Percentiles rank a stretch among this genome's conserved stretches.
phyloP scores from a whole-genome alignment of 1,284 basidiomycete species.

The Ganoderma leucocontextum region DNA sequence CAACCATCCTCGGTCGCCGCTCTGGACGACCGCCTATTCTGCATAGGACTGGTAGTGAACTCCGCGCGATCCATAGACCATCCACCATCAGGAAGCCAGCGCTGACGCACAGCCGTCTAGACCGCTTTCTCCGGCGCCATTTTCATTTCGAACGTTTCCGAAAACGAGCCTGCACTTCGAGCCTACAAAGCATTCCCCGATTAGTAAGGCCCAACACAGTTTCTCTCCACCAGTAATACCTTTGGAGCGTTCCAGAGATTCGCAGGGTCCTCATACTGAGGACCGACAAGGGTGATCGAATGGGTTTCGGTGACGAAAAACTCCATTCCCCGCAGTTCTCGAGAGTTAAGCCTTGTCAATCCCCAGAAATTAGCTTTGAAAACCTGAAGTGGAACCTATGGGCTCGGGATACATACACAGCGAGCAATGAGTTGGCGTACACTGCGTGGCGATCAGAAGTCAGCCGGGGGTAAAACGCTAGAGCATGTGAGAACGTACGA shows the following conservation, averaged over 20 bases:
- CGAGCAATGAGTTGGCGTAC: constrained; percentile 9
- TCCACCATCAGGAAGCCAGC: neutral
- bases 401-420: neutral
- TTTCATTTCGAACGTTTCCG: neutral
- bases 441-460: neutral
- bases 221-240: neutral
- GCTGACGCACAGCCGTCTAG: neutral
- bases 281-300: neutral
- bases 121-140: neutral
- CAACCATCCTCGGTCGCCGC: neutral
- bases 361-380: neutral
- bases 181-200: neutral
- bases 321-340: constrained; percentile 13
- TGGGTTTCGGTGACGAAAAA: constrained; percentile 8
- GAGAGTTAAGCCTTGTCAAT: neutral
- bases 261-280: neutral
- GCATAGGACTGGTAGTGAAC: neutral
- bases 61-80: neutral
- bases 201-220: neutral
- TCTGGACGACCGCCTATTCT: neutral
- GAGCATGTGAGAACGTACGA: neutral
- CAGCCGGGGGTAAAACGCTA: neutral
- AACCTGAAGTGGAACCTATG: neutral
- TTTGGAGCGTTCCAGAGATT: constrained; percentile 10
- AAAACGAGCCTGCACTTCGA: neutral